A percentile compares a stretch with the other conserved stretches of the same genome.
phyloP scores from a whole-genome alignment of 371 early-diverging fungal genomes.

The Smittium culicis region DNA sequence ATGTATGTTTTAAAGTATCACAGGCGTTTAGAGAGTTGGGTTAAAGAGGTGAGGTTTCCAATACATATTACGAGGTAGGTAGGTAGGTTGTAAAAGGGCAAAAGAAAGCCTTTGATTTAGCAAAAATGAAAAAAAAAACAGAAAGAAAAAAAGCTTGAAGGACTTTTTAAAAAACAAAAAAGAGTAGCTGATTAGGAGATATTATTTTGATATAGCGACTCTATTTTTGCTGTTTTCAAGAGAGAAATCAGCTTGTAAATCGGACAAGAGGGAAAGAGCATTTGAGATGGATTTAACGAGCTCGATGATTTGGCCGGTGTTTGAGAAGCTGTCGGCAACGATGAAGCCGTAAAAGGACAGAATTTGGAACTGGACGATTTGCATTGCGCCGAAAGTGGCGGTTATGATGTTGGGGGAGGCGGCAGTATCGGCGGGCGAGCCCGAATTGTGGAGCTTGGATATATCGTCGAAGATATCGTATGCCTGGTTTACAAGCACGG shows the following conservation, averaged over 20 bases:
- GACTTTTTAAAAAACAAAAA: too few species aligned
- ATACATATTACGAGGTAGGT: too few species aligned
- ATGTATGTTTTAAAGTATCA: too few species aligned
- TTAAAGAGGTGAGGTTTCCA: too few species aligned
- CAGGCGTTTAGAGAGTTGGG: too few species aligned
- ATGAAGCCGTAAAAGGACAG: slow-evolving; percentile 29
- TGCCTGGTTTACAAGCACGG: neutral
- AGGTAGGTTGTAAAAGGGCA: too few species aligned
- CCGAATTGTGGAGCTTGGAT: neutral
- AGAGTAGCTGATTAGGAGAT: too few species aligned
- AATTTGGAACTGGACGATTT: slow-evolving; percentile 27
- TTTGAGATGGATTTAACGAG: neutral
- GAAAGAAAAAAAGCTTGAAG: too few species aligned
- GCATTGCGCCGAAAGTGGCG: slow-evolving; percentile 26
- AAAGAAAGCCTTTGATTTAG: too few species aligned
- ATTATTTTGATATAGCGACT: too few species aligned
- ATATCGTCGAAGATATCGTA: slow-evolving; percentile 5
- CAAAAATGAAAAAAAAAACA: too few species aligned
- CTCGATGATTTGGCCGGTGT: slow-evolving; percentile 17
- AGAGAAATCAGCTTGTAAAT: neutral
- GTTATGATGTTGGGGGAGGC: slow-evolving; percentile 16
- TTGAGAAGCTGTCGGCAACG: slow-evolving; percentile 20
- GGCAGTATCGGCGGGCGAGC: neutral
- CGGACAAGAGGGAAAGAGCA: neutral
- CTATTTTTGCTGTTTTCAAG: too few species aligned